A percentile compares a stretch with the other conserved stretches of the same genome.
Conservation (phyloP, 106 monocot species). For the Dioscorea alata region DNA sequence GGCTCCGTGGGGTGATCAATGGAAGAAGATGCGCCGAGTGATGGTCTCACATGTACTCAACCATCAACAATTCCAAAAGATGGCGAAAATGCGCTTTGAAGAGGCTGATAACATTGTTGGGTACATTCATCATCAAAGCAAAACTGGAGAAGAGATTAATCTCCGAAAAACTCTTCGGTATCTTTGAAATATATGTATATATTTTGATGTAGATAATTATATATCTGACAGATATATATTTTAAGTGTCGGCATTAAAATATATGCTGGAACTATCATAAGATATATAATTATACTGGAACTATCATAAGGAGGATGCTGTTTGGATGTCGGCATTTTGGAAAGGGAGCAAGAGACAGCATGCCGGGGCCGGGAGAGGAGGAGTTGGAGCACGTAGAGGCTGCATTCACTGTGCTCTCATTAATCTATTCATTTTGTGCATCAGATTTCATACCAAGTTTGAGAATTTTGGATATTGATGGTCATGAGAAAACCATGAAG, state of each 20-base stretch:
- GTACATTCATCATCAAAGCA: constrained; percentile 13
- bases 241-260: too few relatives aligned
- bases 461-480: constrained; percentile 20
- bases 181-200: too few relatives aligned
- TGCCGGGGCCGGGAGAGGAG: too few relatives aligned
- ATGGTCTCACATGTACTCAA: constrained; percentile 31
- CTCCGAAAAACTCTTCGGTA: too few relatives aligned
- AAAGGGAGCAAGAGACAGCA: too few relatives aligned
- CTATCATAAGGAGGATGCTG: constrained; percentile 16
- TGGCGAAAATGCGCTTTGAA: background rate
- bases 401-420: too few relatives aligned
- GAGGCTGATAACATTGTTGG: constrained; percentile 38
- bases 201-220: background rate
- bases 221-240: too few relatives aligned
- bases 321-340: constrained; percentile 22
- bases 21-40: constrained; percentile 57
- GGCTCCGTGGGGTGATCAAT: constrained; percentile 34
- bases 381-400: too few relatives aligned
- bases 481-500: constrained; percentile 21
- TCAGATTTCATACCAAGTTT: constrained; percentile 25
- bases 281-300: constrained; percentile 17
- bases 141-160: too few relatives aligned
- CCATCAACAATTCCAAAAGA: constrained; percentile 6
- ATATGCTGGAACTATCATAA: too few relatives aligned
- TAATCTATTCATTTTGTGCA: too few relatives aligned